Percentiles rank a stretch among this genome's conserved stretches.
Conservation (phyloP, 1,284 basidiomycete genomes). For the Golubevia pallescens region DNA sequence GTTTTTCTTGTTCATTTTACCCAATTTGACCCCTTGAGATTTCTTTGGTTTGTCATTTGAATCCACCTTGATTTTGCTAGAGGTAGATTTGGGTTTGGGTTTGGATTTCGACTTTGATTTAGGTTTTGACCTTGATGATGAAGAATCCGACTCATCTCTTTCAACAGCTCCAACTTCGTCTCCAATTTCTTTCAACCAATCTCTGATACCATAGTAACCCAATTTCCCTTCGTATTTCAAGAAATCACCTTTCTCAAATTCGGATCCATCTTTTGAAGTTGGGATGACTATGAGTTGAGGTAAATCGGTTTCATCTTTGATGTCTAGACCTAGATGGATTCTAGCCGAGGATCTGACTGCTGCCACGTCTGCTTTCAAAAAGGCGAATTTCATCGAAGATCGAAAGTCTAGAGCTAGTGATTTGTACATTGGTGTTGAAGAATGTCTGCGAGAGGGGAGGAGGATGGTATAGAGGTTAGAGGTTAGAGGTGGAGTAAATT, state of each 20-base stretch:
- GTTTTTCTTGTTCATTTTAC: slow-evolving; percentile 18
- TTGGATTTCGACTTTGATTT: slow-evolving; percentile 19
- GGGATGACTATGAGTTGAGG: slow-evolving; percentile 45
- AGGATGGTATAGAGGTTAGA: too few species aligned
- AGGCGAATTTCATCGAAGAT: slow-evolving; percentile 39
- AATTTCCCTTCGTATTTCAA: slow-evolving; percentile 42
- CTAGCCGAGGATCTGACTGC: slow-evolving; percentile 32
- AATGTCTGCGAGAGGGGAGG: slow-evolving; percentile 10
- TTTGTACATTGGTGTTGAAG: slow-evolving; percentile 53
- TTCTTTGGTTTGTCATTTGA: background rate
- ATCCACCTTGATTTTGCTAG: background rate
- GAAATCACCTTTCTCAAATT: slow-evolving; percentile 25
- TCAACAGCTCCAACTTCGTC: slow-evolving; percentile 19
- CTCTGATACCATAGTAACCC: slow-evolving; percentile 44
- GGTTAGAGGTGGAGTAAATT: too few species aligned
- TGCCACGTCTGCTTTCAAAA: slow-evolving; percentile 40
- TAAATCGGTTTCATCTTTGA: slow-evolving; percentile 30
- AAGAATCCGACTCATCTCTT: background rate
- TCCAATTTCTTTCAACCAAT: slow-evolving; percentile 43
- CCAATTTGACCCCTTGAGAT: slow-evolving; percentile 13
- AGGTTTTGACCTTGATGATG: slow-evolving; percentile 7
- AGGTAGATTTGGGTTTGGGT: slow-evolving; percentile 8
- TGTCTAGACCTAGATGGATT: slow-evolving; percentile 33
- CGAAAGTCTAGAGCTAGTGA: slow-evolving; percentile 58
- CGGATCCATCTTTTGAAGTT: slow-evolving; percentile 12